Evolutionary conservation across 129 eudicot species (phyloP).

Genomic region (Centrapalus pauciflorus): DNA sequence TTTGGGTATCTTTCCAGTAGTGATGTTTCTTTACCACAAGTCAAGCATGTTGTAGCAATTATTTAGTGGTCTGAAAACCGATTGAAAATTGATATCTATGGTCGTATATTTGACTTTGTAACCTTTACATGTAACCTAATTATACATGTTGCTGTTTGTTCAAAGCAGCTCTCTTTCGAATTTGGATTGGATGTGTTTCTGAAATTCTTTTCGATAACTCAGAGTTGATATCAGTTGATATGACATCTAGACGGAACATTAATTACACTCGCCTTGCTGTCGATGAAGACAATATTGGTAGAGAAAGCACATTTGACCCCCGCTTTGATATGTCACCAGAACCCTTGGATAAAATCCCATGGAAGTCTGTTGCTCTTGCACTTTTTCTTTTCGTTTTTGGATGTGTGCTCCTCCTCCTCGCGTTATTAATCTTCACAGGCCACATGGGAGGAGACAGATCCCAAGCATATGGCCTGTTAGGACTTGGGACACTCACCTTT

Average conservation of each 20-base stretch:
- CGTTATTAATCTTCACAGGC: slow-evolving; percentile 67
- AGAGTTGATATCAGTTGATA: background rate
- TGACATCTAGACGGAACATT: slow-evolving; percentile 38
- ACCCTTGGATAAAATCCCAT: slow-evolving; percentile 54
- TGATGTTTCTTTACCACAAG: background rate
- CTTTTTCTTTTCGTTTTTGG: slow-evolving; percentile 71
- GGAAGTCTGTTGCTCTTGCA: slow-evolving; percentile 83
- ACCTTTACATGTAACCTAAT: background rate
- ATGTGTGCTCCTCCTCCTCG: slow-evolving; percentile 49
- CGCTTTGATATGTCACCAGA: slow-evolving; percentile 67
- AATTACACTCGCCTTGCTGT: slow-evolving; percentile 59
- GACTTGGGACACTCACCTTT: slow-evolving; percentile 75
- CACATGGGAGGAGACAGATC: slow-evolving; percentile 80
- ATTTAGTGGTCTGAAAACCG: background rate
- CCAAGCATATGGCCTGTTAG: slow-evolving; percentile 80
- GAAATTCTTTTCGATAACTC: background rate
- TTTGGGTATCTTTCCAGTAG: background rate
- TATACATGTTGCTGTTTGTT: background rate
- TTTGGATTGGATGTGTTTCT: slow-evolving; percentile 16
- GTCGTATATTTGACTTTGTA: background rate
- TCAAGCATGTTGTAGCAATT: background rate
- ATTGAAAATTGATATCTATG: background rate
- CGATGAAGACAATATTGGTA: slow-evolving; percentile 45
- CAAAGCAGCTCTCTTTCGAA: slow-evolving; percentile 5
- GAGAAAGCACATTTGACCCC: slow-evolving; percentile 41